Evolutionary conservation across 345 rosid genomes (phyloP), one percentile per base, ranked within the genome.

Genomic region (Cardamine chenopodiifolia): DNA sequence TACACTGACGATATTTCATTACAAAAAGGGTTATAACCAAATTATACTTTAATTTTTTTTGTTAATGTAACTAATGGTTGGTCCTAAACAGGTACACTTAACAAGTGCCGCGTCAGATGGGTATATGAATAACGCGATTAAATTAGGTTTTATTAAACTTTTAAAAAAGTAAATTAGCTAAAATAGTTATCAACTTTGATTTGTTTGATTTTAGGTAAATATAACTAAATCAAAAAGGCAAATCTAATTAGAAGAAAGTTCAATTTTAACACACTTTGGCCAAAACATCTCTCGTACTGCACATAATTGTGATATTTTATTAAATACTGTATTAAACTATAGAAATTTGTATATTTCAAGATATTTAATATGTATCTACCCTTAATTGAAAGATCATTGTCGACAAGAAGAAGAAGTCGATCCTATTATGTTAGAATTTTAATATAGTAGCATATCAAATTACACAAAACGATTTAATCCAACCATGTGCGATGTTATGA

Each of bases 1-100:
- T 76, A 76, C 75, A 71, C 40, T 76, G 70, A 68, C 75, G 70
- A 31, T 48, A 62, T 62, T 31, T 49, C 19, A 35, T 69, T 62
- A 44, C 70, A 55, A 28, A 76, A 55, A 55, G 50, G 53, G 13
- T 75, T 59, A 45, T 55, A 62, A 69, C 50, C 48, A 62, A 54
- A 54, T 44, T 50, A 35, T 58, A 40, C 15, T 53, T 65, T 62
- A 19, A 39, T 19, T 40, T 4, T 18, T 5, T n/a, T 45, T 62
- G 49, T 17, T 4, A 17, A 45, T 35, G 18, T 45, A 62, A 45
- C 53, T 26, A 19, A 32, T 76, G 80, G 71, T 69, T 76, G 75
- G 80, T 76, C 60, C 59, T 53, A 29, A 76, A 62, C 70, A 32
- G 13, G 60, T 45, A 69, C 56, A 68, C 47, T 50, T 59, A 28